Conservation (phyloP, 305 asterid genomes). For the Nicotiana rustica region DNA sequence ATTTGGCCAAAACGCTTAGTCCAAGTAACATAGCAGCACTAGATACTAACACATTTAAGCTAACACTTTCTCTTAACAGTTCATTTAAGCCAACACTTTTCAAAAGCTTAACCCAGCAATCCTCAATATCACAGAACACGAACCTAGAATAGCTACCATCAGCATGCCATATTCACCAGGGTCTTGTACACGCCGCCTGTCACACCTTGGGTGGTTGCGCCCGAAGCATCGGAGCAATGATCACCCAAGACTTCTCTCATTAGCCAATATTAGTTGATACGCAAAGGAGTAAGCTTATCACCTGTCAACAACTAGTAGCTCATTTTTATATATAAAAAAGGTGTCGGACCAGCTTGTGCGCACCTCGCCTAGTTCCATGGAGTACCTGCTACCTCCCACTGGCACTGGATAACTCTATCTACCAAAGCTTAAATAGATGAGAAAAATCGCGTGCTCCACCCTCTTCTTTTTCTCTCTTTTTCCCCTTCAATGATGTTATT, state of each 20-base stretch:
- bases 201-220: background rate
- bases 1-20: constrained; percentile 10
- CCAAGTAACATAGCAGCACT: constrained; percentile 15
- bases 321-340: too few species aligned
- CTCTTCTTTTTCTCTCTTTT: background rate
- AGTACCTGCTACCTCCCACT: too few species aligned
- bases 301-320: background rate
- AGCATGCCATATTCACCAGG: too few species aligned
- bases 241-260: background rate
- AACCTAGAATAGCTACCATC: background rate
- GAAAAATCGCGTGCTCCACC: background rate
- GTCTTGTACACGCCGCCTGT: background rate
- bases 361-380: too few species aligned
- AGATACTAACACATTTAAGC: constrained; percentile 24
- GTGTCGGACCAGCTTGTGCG: too few species aligned
- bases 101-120: constrained; percentile 9
- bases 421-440: too few species aligned
- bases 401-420: too few species aligned
- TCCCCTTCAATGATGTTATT: background rate
- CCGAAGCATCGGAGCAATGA: background rate
- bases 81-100: background rate
- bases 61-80: background rate
- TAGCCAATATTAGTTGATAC: background rate
- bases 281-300: constrained; percentile 22
- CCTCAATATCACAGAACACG: background rate